Evolutionary conservation across 257 asterid genomes (phyloP).

Genomic region (Penstemon barbatus): DNA sequence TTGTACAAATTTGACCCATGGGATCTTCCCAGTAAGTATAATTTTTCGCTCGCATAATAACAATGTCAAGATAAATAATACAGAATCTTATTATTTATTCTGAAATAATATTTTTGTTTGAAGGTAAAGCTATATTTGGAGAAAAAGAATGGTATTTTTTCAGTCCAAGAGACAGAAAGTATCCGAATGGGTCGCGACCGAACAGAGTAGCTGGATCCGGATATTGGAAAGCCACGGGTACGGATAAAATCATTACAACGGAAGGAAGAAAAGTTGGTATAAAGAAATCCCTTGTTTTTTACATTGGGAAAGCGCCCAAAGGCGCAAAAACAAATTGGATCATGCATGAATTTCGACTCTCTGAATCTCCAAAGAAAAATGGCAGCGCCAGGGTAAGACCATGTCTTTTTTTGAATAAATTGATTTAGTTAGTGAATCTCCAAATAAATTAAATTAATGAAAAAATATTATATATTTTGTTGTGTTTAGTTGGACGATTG

Average conservation of each 20-base stretch:
- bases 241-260: constrained; percentile 58
- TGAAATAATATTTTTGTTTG: neutral
- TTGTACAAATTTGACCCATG: constrained; percentile 82
- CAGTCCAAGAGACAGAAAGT: constrained; percentile 82
- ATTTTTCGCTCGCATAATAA: neutral
- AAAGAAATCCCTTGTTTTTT: constrained; percentile 83
- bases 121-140: constrained; percentile 77
- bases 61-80: too few species aligned
- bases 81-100: neutral
- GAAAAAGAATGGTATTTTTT: constrained; percentile 93
- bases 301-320: constrained; percentile 87
- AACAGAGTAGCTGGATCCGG: constrained; percentile 88
- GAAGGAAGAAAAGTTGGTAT: constrained; percentile 87
- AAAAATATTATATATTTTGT: neutral
- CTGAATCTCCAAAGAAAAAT: constrained; percentile 45
- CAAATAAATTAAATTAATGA: too few species aligned
- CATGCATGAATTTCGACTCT: constrained; percentile 80
- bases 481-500: constrained; percentile 69
- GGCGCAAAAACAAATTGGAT: constrained; percentile 92
- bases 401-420: neutral
- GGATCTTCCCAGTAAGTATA: constrained; percentile 70
- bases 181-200: constrained; percentile 90
- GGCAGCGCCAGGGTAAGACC: constrained; percentile 52
- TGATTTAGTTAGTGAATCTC: too few species aligned
- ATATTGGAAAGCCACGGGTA: constrained; percentile 94